Percentiles rank a stretch among this genome's conserved stretches.
Conservation (phyloP, 306 rosid species). For the Sicyos baderoa region DNA sequence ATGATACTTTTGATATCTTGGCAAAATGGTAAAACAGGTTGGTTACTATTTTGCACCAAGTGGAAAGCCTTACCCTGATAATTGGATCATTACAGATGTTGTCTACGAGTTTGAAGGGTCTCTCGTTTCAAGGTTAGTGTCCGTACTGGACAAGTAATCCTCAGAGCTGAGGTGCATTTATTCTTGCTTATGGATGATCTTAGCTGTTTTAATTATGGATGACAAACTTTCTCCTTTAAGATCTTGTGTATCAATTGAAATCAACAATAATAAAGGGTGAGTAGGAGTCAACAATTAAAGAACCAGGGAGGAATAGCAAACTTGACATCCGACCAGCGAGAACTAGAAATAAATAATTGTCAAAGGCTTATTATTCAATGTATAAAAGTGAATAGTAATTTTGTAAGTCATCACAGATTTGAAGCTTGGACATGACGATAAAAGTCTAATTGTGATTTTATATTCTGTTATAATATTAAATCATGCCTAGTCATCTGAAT, state of each 20-base stretch:
- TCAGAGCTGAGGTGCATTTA: not conserved
- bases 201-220: conserved; percentile 1
- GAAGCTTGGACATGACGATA: not conserved
- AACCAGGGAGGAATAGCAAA: not conserved
- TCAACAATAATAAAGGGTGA: not conserved
- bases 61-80: conserved; percentile 99
- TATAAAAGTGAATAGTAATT: not conserved
- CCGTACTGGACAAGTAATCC: not conserved
- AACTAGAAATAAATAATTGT: not conserved
- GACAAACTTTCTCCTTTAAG: not conserved
- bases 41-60: conserved; percentile 99
- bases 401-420: not conserved
- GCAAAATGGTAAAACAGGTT: conserved; percentile 55
- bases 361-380: not conserved
- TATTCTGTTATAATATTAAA: not conserved
- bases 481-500: not conserved
- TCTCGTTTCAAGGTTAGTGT: conserved; percentile 59
- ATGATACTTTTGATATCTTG: conserved; percentile 37
- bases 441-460: not conserved
- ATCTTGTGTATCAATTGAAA: not conserved
- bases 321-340: not conserved
- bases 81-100: conserved; percentile 92
- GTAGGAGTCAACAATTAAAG: not conserved
- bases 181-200: not conserved
- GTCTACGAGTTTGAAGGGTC: conserved; percentile 81